These are phyloP conservation scores for Didymella pinodella DNA, from an alignment of 2,329 filamentous ascomycete genomes.

Conservation along the genomic window DNA sequence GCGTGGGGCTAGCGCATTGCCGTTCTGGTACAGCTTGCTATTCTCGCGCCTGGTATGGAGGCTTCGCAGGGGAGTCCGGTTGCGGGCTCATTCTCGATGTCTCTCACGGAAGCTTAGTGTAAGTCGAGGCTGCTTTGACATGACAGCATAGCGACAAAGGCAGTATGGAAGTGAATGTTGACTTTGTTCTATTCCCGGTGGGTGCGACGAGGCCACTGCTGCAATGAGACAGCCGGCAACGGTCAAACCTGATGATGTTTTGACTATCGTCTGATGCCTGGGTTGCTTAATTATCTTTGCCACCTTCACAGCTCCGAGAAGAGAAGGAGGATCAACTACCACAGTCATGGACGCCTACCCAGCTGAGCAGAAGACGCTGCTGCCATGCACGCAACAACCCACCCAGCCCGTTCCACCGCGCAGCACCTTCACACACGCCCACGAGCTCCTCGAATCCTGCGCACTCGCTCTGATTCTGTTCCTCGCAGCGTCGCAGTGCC, in stretches of 20 bases:
- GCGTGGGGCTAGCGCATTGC: constrained; percentile 3
- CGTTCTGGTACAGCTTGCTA: background rate
- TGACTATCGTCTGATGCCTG: background rate
- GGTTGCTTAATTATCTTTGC: too few species aligned
- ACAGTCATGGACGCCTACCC: constrained; percentile 3
- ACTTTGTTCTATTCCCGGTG: background rate
- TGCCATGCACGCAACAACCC: constrained; percentile 7
- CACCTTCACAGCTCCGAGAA: too few species aligned
- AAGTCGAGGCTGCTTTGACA: background rate
- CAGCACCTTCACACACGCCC: background rate
- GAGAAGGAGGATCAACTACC: too few species aligned
- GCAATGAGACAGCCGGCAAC: constrained; percentile 12
- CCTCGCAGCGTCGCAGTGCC: constrained; percentile 25
- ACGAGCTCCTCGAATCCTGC: constrained; percentile 10
- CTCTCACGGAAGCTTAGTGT: too few species aligned
- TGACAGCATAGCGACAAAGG: background rate
- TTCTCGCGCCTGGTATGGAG: background rate
- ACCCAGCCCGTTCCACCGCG: background rate
- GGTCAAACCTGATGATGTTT: background rate
- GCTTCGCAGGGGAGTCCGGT: background rate
- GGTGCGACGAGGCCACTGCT: background rate
- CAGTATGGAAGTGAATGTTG: background rate
- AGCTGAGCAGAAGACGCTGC: constrained; percentile 14
- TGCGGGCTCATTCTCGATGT: background rate
- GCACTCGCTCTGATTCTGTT: constrained; percentile 15